Evolutionary conservation across 306 rosid species (phyloP), one percentile per base, ranked within the genome.

Genomic region (Arachis hypogaea): DNA sequence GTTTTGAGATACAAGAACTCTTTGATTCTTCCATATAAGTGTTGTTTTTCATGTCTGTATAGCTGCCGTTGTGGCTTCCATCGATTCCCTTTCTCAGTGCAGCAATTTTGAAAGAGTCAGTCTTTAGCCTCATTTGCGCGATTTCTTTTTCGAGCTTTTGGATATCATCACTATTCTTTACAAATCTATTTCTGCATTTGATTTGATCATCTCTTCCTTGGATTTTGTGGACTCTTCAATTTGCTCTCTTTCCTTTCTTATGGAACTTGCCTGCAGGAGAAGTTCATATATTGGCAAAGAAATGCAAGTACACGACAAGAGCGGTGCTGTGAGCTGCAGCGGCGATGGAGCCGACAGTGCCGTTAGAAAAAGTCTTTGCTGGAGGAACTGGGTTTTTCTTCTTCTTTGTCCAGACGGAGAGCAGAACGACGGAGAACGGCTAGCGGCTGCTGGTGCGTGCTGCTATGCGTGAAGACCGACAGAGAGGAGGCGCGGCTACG

Each of bases 81-180:
- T 86, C 91, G 12, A 88, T 82, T 44, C 96, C 98, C 76, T 90
- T 88, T 54, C 86, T 85, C 41, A 94, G 88, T 6, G 98, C 98
- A 60, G 98, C 98, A 45, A 94, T 91, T 78, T 86, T 91, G 1
- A 87, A 83, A 67, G 97, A 91, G 78, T 91, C 97, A 0, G 85
- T 77, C 82, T 91, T 88, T 78, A 68, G 90, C 80, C 94, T 85
- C 86, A 91, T 63, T 49, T 84, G 87, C 14, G 92, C 84, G 63
- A 91, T 87, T 84, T 94, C 95, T 66, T 91, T 88, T 67, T 94
- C 91, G 9, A 89, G 94, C 75, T 84, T 88, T 70, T 63, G 91
- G 69, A 94, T 91, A 65, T 89, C 95, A 52, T 86, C 90, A 80
- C 77, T 87, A 83, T 80, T 81, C 89, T 86, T 59, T 68, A 81